Conservation (phyloP, 2,329 filamentous ascomycete species). For the Trichophyton mentagrophytes region DNA sequence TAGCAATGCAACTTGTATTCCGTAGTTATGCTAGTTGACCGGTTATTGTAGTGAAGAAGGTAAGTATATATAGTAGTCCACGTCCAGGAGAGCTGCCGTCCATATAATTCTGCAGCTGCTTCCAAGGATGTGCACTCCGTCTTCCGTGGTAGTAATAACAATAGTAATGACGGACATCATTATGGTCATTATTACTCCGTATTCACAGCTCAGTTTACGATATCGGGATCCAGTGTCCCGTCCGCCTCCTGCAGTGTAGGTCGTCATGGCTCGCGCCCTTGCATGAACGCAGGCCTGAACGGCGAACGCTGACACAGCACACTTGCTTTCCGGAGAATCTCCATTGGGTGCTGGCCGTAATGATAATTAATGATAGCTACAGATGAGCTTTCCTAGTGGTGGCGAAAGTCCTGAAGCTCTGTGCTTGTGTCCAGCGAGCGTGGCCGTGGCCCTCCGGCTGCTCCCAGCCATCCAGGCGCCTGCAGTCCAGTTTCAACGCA, state of each 20-base stretch:
- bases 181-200: too few relatives aligned
- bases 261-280: neutral
- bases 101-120: too few relatives aligned
- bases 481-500: neutral
- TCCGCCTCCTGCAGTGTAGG: neutral
- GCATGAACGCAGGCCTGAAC: neutral
- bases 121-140: too few relatives aligned
- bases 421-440: neutral
- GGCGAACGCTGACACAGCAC: neutral
- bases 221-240: neutral
- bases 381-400: neutral
- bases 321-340: neutral
- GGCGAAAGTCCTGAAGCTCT: neutral
- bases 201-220: neutral
- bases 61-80: too few relatives aligned
- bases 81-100: too few relatives aligned
- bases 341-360: neutral
- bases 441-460: neutral
- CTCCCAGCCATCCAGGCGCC: neutral
- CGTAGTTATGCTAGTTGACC: too few relatives aligned
- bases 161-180: too few relatives aligned
- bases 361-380: too few relatives aligned
- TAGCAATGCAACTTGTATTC: too few relatives aligned
- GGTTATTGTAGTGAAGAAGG: too few relatives aligned
- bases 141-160: too few relatives aligned